A percentile compares a stretch with the other conserved stretches of the same genome.
phyloP scores from a whole-genome alignment of 805 yeast genomes.

The Candida succiphila region DNA sequence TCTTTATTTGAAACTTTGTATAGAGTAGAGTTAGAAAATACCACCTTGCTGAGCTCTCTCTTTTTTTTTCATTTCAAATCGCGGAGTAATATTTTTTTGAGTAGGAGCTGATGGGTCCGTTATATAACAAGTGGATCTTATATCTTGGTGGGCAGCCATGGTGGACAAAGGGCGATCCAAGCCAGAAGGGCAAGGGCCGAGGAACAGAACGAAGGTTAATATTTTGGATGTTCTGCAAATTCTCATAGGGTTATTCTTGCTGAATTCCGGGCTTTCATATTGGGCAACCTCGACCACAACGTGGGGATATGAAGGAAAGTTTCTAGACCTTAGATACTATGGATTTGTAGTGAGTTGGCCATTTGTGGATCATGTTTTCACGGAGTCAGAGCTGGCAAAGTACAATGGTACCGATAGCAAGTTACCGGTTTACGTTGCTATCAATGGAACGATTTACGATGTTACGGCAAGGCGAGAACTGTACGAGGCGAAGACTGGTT shows the following conservation, averaged over 20 bases:
- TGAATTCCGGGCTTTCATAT: constrained; percentile 43
- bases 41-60: no score
- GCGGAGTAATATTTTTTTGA: no score
- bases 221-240: constrained; percentile 33
- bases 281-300: constrained; percentile 45
- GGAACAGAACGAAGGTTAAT: constrained; percentile 14
- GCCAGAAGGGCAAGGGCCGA: no score
- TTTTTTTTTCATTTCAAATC: no score
- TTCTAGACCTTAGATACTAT: constrained; percentile 32
- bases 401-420: constrained; percentile 39
- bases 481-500: constrained; percentile 53
- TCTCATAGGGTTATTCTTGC: constrained; percentile 32
- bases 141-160: no score
- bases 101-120: no score
- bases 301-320: constrained; percentile 54
- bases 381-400: constrained; percentile 34
- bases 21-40: no score
- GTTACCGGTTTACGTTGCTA: constrained; percentile 47
- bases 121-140: no score
- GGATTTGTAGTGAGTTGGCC: constrained; percentile 10
- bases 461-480: constrained; percentile 39
- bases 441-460: constrained; percentile 56
- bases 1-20: no score
- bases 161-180: no score
- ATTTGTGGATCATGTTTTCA: constrained; percentile 19